Conservation (phyloP, 2,329 filamentous ascomycete species). For the Colletotrichum musae region DNA sequence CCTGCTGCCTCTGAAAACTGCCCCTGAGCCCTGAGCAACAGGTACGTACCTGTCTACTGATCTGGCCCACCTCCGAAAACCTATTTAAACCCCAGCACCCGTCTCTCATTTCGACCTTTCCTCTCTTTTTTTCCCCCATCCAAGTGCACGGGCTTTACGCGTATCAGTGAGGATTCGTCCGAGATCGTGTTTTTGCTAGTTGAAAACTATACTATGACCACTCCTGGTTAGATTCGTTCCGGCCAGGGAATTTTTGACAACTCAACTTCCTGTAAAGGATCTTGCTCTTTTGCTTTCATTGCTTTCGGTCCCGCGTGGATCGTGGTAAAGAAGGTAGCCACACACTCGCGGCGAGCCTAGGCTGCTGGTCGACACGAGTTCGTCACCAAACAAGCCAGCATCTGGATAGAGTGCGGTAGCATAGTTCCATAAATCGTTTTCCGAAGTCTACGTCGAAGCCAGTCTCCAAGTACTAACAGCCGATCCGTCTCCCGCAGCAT, state of each 20-base stretch:
- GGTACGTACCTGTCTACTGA: constrained; percentile 36
- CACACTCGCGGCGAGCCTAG: no score
- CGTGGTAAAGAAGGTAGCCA: constrained; percentile 66
- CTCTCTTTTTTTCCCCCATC: constrained; percentile 65
- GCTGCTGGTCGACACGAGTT: no score
- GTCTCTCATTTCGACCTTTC: constrained; percentile 28
- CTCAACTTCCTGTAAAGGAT: constrained; percentile 46
- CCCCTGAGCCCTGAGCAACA: not conserved
- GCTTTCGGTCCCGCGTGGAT: constrained; percentile 56
- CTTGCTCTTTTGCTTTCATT: constrained; percentile 62
- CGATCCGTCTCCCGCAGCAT: no score
- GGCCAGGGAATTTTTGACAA: constrained; percentile 86
- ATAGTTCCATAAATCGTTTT: no score
- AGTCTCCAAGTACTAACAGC: no score
- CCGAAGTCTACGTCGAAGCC: no score
- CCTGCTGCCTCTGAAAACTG: constrained; percentile 1
- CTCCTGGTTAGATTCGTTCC: constrained; percentile 78
- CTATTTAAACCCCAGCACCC: not conserved
- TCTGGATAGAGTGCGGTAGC: no score
- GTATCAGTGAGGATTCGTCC: constrained; percentile 90
- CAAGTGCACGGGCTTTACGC: constrained; percentile 84
- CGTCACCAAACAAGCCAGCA: no score
- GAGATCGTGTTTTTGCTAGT: constrained; percentile 92
- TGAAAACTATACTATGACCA: constrained; percentile 88
- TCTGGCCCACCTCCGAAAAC: constrained; percentile 12